A percentile compares a stretch with the other conserved stretches of the same genome.
These are phyloP conservation scores for Acer campestre DNA, from an alignment of 345 rosid genomes.

Conservation along the genomic window DNA sequence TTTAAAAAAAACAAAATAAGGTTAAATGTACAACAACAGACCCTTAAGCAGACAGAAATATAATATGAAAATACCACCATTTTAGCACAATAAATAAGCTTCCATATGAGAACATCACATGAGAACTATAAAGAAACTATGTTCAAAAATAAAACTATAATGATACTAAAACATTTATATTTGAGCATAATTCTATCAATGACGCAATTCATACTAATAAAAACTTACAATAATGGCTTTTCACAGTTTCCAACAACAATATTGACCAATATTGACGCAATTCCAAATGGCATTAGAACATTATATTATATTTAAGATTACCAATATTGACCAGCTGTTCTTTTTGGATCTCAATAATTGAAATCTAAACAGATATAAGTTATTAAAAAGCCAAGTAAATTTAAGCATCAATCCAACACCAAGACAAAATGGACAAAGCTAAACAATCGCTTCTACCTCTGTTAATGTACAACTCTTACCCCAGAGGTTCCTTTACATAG, in stretches of 20 bases:
- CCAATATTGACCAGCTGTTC: background rate
- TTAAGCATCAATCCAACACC: background rate
- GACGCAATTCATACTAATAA: slow-evolving; percentile 3
- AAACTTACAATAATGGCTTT: background rate
- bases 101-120: background rate
- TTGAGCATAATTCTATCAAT: background rate
- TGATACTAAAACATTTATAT: background rate
- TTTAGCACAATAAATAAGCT: background rate
- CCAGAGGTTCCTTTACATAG: background rate
- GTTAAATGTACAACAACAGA: background rate
- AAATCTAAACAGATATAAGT: background rate
- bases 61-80: background rate
- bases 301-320: background rate
- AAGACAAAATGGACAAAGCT: too few species aligned
- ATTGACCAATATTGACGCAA: too few species aligned
- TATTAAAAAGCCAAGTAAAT: background rate
- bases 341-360: background rate
- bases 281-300: background rate
- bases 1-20: slow-evolving; percentile 4
- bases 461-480: background rate
- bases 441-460: background rate
- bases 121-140: background rate
- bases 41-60: background rate
- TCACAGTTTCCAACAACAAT: background rate
- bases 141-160: background rate